Evolutionary conservation across 345 rosid species (phyloP), one percentile per base, ranked within the genome.

Genomic region (Salix exigua): DNA sequence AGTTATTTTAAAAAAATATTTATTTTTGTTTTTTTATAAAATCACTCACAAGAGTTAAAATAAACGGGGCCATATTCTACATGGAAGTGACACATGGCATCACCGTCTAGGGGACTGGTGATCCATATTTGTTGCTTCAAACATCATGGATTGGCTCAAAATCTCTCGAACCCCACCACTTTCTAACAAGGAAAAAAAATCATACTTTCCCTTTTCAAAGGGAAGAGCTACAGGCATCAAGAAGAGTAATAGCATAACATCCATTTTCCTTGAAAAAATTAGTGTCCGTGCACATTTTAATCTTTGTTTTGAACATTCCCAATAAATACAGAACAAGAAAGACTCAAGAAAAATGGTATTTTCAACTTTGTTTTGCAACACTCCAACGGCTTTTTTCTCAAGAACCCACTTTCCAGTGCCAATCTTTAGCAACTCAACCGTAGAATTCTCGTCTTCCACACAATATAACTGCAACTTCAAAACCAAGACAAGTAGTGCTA

Each of bases 351-450:
- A 78, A 68, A 92, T 92, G 97, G 90, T 72, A 18, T 77, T 91
- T 81, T 84, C 94, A 37, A 61, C 94, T 85, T 72, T 85, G 76
- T 81, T 88, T 72, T 85, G 83, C 81, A 87, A 81, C 35, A 89
- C 88, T 25, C 84, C 91, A 37, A 81, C 90, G 25, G 73, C 89
- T 13, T 71, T 84, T 75, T 85, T 87, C 80, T 73, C 95, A 6
- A 88, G 77, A 71, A 85, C 83, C 88, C 91, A 86, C 40, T 78
- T 86, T 63, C 82, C 86, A 5, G 65, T 73, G 75, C 88, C 86
- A 25, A 18, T 77, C 2, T 65, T 78, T 37, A 88, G 70, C 70
- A 76, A 76, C 68, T 73, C 78, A 74, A 73, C 81, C 4, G 3
- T 82, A 16, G 97, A 92, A 30, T 83, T 84, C 25, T 79, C 89